Evolutionary conservation across 1,284 basidiomycete genomes (phyloP), one percentile per base, ranked within the genome.

Genomic region (Ganoderma lingzhi): DNA sequence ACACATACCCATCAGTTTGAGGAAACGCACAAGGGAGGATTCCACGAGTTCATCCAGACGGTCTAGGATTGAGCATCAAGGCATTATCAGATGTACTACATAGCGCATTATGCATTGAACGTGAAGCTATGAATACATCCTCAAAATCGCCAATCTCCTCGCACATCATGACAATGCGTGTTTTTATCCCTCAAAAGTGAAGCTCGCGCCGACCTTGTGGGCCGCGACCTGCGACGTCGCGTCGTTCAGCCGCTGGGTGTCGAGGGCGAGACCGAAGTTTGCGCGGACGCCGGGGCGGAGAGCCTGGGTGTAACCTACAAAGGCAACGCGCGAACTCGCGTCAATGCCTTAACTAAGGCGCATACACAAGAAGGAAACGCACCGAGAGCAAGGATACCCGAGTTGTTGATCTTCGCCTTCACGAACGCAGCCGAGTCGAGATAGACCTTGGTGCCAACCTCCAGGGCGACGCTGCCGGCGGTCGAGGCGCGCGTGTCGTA

Each of bases 341-440:
- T 17, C 19, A 59, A 69, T 63, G 53, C 59, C 17, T 0, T 17
- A 17, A 41, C 1, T 59, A 55, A 14, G 14, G 62, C 73, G 56
- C 73, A 65, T 28, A 14, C n/a, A 39, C 14, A 14, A 28, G 28
- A 51, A 39, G 3, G 62, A 17, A 12, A 78, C 84, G 39, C 71
- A 91, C 91, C 94, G 75, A 97, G 90, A 77, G 90, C 92, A 75
- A 98, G 88, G 79, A 97, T 88, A 87, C 96, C 96, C 74, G 91
- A 83, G 86, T 97, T 97, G 92, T 98, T 98, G 86, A 99, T 97
- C 91, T 99, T 99, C 78, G 96, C 95, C 90, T 99, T 98, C 86
- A 98, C 88, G 80, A 96, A 98, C 30, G 96, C 93, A 76, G 96
- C 92, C 67, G 88, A 84, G 86, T 98, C 96, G 74, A 97, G 91